Base-by-base conservation (phyloP, 208 protist species). In the Jaenimonas drosophilae region DNA sequence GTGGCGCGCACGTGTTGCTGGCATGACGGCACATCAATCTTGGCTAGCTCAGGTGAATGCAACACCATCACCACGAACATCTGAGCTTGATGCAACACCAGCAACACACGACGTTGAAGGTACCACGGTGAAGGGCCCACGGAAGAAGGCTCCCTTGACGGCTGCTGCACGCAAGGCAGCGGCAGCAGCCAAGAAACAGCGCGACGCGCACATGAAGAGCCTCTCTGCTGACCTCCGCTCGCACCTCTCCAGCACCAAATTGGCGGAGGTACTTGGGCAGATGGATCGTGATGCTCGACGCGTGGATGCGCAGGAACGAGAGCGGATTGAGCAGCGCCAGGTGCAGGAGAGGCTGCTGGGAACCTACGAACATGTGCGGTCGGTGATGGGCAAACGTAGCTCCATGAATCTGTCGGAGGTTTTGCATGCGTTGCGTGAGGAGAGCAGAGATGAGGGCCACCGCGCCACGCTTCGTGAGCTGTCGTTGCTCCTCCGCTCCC, bases 321-420 rank as follows among this genome's bases (percentile, higher is more conserved):
- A 57, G 2, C 44, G 54, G n/a, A 76, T 88, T 21, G 65, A 58
- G 7, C 59, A 52, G 42, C 58, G 47, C 30, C 81, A 86, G 59
- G 52, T 68, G 30, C 48, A 51, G n/a, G 85, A 94, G 49, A 68
- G 70, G 2, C 26, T 88, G 19, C 41, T 88, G 14, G 59, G 46
- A 21, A 76, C 65, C 19, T 94, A 87, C 49, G 77, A 85, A 51
- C 75, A 84, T 42, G 44, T 91, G 4, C 70, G 79, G 26, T 58
- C 69, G 6, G 36, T 90, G 0, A 76, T 79, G 26, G 72, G 73
- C 17, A 77, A 50, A 16, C 57, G 49, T 25, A 54, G 21, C n/a
- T 40, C 23, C 14, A 74, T 48, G 31, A 64, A 63, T 27, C 61
- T 74, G 2, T 26, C 23, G 17, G n/a, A 61, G 23, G 47, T 89